Evolutionary conservation across 108 stramenopile genomes (phyloP).

Genomic region (Pseudonitzschia multiseries): DNA sequence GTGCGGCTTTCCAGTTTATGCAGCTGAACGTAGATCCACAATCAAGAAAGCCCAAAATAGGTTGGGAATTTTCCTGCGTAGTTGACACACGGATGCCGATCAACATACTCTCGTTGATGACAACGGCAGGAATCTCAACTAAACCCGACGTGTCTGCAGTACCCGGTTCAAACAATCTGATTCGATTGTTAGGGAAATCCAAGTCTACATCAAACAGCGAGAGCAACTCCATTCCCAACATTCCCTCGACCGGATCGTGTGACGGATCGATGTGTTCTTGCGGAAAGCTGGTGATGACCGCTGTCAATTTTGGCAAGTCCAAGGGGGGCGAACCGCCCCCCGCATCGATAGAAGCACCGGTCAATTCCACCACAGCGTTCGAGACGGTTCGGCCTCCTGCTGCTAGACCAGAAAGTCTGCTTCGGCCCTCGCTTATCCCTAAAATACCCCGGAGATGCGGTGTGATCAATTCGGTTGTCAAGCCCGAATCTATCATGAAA

Average conservation of each 20-base stretch:
- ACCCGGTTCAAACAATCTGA: conserved; percentile 67
- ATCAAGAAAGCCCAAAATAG: conserved; percentile 69
- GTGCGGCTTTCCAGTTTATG: conserved; percentile 70
- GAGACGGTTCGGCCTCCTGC: conserved; percentile 44
- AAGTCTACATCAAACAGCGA: conserved; percentile 77
- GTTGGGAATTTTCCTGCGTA: conserved; percentile 36
- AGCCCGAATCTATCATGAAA: conserved; percentile 80
- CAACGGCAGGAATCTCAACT: conserved; percentile 58
- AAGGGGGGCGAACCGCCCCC: conserved; percentile 33
- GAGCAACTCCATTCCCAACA: conserved; percentile 79
- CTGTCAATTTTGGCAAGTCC: conserved; percentile 54
- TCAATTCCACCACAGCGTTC: conserved; percentile 48
- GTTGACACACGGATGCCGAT: conserved; percentile 56
- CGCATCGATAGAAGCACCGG: conserved; percentile 56
- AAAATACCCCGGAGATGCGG: conserved; percentile 60
- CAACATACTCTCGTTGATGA: conserved; percentile 74
- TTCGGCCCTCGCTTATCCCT: conserved; percentile 31
- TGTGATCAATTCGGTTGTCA: conserved; percentile 80
- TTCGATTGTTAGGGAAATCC: conserved; percentile 61
- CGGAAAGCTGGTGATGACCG: conserved; percentile 73
- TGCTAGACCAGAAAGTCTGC: conserved; percentile 46
- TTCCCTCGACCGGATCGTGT: conserved; percentile 81
- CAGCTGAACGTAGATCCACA: conserved; percentile 71
- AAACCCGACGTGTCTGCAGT: conserved; percentile 44
- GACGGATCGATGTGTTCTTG: conserved; percentile 80